A percentile compares a stretch with the other conserved stretches of the same genome.
phyloP scores from a whole-genome alignment of 176 grass and related monocot species.

The Oryza glumipatula region DNA sequence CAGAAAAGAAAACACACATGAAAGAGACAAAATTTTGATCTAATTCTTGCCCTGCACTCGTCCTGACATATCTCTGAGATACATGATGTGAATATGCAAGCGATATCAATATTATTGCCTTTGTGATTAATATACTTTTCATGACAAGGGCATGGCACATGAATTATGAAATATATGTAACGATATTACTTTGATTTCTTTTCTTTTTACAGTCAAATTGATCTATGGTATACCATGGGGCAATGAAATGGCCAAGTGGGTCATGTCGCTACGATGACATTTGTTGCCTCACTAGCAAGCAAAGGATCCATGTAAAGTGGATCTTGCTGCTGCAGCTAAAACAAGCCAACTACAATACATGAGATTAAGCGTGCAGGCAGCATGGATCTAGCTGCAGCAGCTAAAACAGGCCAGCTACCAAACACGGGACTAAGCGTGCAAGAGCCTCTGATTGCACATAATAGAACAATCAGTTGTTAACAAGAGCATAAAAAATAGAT shows the following conservation, averaged over 20 bases:
- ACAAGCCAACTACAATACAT: not conserved
- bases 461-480: not conserved
- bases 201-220: not conserved
- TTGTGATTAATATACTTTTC: not conserved
- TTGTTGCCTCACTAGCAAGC: not conserved
- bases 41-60: not conserved
- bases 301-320: not conserved
- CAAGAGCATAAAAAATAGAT: not conserved
- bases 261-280: not conserved
- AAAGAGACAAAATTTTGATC: slow-evolving; percentile 43
- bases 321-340: not conserved
- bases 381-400: not conserved
- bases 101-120: not conserved
- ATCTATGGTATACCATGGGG: not conserved
- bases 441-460: not conserved
- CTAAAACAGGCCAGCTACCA: not conserved
- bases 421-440: not conserved
- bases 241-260: not conserved
- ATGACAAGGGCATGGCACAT: not conserved
- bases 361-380: not conserved
- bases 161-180: not conserved
- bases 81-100: not conserved
- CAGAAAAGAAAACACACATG: slow-evolving; percentile 7
- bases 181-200: not conserved
- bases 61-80: not conserved